A percentile compares a stretch with the other conserved stretches of the same genome.
Conservation (phyloP, 306 rosid genomes). For the Oxytropis ochrocephala region DNA sequence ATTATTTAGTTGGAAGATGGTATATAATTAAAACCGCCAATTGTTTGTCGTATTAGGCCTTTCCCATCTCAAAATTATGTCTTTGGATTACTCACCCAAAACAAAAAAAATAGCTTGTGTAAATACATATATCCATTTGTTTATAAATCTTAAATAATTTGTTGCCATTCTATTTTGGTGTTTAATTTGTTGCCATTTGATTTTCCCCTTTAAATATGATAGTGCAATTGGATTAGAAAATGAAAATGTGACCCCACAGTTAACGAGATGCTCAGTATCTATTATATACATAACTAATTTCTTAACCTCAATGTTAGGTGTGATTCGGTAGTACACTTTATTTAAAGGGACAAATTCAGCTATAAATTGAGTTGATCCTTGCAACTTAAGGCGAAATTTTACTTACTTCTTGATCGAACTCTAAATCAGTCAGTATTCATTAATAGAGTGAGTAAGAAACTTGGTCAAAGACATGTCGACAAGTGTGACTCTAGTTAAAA, state of each 20-base stretch:
- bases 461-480: too few species aligned
- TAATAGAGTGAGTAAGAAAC: too few species aligned
- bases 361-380: too few species aligned
- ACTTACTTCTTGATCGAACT: too few species aligned
- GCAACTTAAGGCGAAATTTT: too few species aligned
- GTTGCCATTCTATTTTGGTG: not conserved
- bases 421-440: too few species aligned
- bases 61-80: not conserved
- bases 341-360: too few species aligned
- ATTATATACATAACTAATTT: not conserved
- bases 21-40: not conserved
- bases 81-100: not conserved
- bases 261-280: constrained; percentile 1
- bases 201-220: not conserved
- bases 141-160: not conserved
- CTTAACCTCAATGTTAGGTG: not conserved
- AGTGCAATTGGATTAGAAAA: constrained; percentile 5
- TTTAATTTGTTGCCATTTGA: not conserved
- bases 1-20: not conserved
- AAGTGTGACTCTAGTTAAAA: too few species aligned
- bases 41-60: not conserved
- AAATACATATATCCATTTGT: not conserved
- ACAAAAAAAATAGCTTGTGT: not conserved
- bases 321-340: too few species aligned
- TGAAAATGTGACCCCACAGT: constrained; percentile 16